Conservation (phyloP, 768 basidiomycete species). For the Thelephora aurantiotincta region DNA sequence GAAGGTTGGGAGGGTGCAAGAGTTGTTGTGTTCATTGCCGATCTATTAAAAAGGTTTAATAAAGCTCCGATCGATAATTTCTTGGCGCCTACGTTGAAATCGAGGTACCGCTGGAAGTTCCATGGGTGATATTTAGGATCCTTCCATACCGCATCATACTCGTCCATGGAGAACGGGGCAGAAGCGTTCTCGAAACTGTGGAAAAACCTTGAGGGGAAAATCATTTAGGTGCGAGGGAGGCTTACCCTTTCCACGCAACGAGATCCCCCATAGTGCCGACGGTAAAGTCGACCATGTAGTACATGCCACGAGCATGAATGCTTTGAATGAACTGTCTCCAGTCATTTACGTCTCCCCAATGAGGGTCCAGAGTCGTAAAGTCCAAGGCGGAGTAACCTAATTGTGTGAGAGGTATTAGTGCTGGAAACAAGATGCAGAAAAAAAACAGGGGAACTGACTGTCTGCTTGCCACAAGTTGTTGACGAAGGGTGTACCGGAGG, state of each 20-base stretch:
- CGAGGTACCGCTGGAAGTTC: conserved; percentile 75
- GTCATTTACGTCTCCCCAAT: conserved; percentile 76
- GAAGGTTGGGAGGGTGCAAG: conserved; percentile 65
- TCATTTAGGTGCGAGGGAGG: conserved; percentile 3
- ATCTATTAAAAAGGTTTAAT: conserved; percentile 25
- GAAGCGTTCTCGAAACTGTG: conserved; percentile 62
- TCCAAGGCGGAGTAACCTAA: conserved; percentile 88
- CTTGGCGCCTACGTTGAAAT: conserved; percentile 44
- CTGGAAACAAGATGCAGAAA: conserved; percentile 1
- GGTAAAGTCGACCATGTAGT: conserved; percentile 87
- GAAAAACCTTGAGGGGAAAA: conserved; percentile 3
- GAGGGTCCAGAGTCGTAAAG: conserved; percentile 81
- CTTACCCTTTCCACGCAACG: conserved; percentile 73
- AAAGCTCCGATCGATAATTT: conserved; percentile 4
- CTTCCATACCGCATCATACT: conserved; percentile 68
- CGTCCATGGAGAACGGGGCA: conserved; percentile 64
- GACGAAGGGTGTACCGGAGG: conserved; percentile 84
- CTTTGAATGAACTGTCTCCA: conserved; percentile 67
- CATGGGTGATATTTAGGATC: conserved; percentile 65
- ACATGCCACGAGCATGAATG: conserved; percentile 76
- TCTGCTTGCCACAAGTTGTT: conserved; percentile 98
- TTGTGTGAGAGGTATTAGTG: background rate
- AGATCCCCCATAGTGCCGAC: conserved; percentile 87
- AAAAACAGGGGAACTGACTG: conserved; percentile 42
- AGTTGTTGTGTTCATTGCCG: conserved; percentile 53